phyloP scores from a whole-genome alignment of 2,329 filamentous ascomycete genomes.

The Aspergillus uvarum region DNA sequence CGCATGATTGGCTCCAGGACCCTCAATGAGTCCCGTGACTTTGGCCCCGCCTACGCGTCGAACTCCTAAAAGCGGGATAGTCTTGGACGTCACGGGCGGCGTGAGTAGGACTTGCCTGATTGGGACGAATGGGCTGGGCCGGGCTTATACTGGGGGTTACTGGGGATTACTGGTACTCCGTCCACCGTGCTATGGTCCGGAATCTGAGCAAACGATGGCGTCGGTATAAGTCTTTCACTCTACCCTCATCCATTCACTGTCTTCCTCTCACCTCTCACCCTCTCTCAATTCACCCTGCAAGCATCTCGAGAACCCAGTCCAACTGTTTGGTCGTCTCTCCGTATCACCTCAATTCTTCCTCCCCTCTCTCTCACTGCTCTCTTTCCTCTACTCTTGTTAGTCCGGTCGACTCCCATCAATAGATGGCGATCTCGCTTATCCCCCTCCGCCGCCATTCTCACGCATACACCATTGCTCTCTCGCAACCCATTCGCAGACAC shows the following conservation, averaged over 20 bases:
- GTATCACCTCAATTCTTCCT: neutral
- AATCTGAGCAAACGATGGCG: neutral
- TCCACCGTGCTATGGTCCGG: neutral
- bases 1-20: neutral
- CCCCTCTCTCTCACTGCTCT: neutral
- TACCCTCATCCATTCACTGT: neutral
- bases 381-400: neutral
- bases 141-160: too few relatives aligned
- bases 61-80: constrained; percentile 3
- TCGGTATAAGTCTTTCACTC: neutral
- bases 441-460: constrained; percentile 34
- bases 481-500: constrained; percentile 31
- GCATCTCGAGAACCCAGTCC: neutral
- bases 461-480: constrained; percentile 35
- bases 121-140: neutral
- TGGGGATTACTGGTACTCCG: too few relatives aligned
- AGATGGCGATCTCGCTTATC: constrained; percentile 35
- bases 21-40: neutral
- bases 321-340: neutral
- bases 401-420: constrained; percentile 17
- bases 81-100: neutral
- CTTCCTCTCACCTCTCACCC: neutral
- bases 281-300: neutral
- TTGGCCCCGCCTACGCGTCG: neutral
- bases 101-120: constrained; percentile 6